Conservation (phyloP, 2,329 filamentous ascomycete species). For the Trichoderma koningiopsis region DNA sequence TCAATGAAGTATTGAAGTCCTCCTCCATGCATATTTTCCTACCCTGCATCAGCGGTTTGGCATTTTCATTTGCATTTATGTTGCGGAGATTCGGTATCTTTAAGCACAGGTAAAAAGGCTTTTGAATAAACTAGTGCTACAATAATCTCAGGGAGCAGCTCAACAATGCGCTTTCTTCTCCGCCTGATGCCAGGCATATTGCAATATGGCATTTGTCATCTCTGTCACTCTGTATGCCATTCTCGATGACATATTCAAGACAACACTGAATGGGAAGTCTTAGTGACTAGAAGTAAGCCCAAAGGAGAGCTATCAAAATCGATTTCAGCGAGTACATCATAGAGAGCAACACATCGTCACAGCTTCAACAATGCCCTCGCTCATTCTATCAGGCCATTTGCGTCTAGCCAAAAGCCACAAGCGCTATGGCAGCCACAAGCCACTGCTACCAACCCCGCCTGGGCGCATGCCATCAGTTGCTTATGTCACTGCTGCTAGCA, state of each 20-base stretch:
- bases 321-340: neutral
- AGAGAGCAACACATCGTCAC: neutral
- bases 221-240: too few species aligned
- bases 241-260: too few species aligned
- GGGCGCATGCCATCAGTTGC: neutral
- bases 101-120: too few species aligned
- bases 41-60: neutral
- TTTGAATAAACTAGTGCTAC: too few species aligned
- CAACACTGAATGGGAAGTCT: too few species aligned
- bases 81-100: too few species aligned
- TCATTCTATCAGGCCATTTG: neutral
- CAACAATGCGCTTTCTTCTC: too few species aligned
- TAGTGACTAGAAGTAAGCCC: too few species aligned
- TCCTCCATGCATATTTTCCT: neutral
- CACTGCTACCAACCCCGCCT: neutral
- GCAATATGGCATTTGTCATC: too few species aligned
- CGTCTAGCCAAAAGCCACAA: neutral
- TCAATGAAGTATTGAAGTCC: neutral
- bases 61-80: neutral
- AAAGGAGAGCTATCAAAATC: neutral
- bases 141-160: too few species aligned
- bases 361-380: neutral
- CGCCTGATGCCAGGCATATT: too few species aligned
- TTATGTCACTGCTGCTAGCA: slow-evolving; percentile 21
- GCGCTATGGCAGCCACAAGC: neutral